phyloP scores from a whole-genome alignment of 1,284 basidiomycete genomes.

The Austroboletus olivaceoglutinosus region DNA sequence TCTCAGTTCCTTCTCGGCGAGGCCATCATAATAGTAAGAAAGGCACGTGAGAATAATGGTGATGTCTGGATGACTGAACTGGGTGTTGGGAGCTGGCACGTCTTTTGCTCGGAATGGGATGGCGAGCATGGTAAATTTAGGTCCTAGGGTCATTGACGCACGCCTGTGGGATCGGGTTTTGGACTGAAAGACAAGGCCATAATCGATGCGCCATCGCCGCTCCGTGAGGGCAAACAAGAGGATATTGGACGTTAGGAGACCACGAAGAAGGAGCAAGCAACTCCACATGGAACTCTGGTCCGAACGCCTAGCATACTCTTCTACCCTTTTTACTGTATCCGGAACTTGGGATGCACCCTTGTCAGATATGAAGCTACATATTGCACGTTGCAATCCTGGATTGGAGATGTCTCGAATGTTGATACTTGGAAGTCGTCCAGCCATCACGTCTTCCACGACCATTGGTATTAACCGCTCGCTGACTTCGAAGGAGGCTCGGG shows the following conservation, averaged over 20 bases:
- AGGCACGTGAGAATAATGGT: constrained; percentile 47
- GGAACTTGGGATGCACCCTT: background rate
- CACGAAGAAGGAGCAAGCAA: constrained; percentile 42
- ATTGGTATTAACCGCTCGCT: constrained; percentile 13
- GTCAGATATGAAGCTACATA: constrained; percentile 23
- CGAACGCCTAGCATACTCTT: constrained; percentile 10
- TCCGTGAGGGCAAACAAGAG: constrained; percentile 39
- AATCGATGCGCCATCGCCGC: constrained; percentile 50
- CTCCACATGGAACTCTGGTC: constrained; percentile 23
- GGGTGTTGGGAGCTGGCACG: constrained; percentile 40
- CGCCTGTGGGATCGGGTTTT: no score
- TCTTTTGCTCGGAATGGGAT: constrained; percentile 56
- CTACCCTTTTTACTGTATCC: background rate
- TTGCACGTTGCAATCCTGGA: constrained; percentile 6
- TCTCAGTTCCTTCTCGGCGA: constrained; percentile 38
- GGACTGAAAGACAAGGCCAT: constrained; percentile 46
- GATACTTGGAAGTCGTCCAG: constrained; percentile 18
- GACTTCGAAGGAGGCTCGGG: no score
- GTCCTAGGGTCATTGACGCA: background rate
- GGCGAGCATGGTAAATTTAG: constrained; percentile 41
- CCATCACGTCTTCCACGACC: constrained; percentile 26
- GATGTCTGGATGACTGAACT: constrained; percentile 55
- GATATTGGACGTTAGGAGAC: constrained; percentile 42
- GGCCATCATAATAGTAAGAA: constrained; percentile 49
- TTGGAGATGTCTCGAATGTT: constrained; percentile 11